Percentiles rank a stretch among this genome's conserved stretches.
phyloP scores from a whole-genome alignment of 768 basidiomycete species.

The Crassisporium funariophilum region DNA sequence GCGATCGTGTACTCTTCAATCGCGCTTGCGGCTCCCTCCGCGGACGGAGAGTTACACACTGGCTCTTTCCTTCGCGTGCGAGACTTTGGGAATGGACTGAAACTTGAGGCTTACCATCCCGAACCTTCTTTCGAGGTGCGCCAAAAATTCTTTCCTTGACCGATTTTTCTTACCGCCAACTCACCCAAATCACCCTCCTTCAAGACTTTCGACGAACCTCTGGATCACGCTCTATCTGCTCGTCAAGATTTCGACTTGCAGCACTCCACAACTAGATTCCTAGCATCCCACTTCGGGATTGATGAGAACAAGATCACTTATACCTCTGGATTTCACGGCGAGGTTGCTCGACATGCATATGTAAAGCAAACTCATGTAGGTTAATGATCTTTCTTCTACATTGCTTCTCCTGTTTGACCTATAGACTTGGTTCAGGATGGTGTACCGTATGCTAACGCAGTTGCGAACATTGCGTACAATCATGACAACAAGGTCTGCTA shows the following conservation, averaged over 20 bases:
- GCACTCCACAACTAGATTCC: slow-evolving; percentile 27
- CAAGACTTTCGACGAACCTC: slow-evolving; percentile 32
- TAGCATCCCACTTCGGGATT: slow-evolving; percentile 26
- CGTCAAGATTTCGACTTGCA: slow-evolving; percentile 22
- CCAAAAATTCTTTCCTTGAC: neutral
- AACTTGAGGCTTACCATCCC: slow-evolving; percentile 40
- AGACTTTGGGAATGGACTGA: too few species aligned
- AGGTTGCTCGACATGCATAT: slow-evolving; percentile 28
- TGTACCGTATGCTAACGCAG: slow-evolving; percentile 33
- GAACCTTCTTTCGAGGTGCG: slow-evolving; percentile 37
- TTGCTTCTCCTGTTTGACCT: too few species aligned
- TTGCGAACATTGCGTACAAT: slow-evolving; percentile 36
- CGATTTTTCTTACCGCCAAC: slow-evolving; percentile 8
- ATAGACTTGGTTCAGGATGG: slow-evolving; percentile 27
- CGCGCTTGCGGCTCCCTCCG: too few species aligned
- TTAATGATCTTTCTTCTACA: too few species aligned
- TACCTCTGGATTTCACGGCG: slow-evolving; percentile 28
- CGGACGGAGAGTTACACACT: too few species aligned
- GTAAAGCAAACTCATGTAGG: slow-evolving; percentile 30
- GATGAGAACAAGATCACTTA: slow-evolving; percentile 19
- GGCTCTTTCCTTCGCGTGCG: too few species aligned
- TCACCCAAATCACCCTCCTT: too few species aligned
- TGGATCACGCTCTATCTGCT: slow-evolving; percentile 33
- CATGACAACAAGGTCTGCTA: slow-evolving; percentile 28
- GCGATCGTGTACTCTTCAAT: too few species aligned